These are phyloP conservation scores for Ophiostoma sp. DNA, from an alignment of 2,329 filamentous ascomycete species.

Conservation along the genomic window DNA sequence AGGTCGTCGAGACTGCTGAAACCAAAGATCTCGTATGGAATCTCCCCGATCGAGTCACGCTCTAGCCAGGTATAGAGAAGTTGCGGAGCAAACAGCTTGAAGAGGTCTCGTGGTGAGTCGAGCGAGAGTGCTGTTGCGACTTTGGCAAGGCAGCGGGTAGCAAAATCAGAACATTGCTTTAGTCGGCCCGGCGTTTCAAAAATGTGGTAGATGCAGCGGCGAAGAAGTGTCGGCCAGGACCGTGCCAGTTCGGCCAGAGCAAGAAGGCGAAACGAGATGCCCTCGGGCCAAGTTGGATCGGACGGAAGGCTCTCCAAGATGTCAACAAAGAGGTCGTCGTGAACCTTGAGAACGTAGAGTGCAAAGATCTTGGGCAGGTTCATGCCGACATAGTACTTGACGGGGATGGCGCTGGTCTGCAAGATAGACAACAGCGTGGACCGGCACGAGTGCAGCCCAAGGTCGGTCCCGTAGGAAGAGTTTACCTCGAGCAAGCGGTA, in stretches of 20 bases:
- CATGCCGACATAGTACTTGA: constrained; percentile 74
- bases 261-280: constrained; percentile 79
- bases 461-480: constrained; percentile 63
- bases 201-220: constrained; percentile 87
- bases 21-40: constrained; percentile 84
- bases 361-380: constrained; percentile 74
- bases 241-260: constrained; percentile 76
- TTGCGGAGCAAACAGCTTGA: constrained; percentile 82
- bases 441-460: constrained; percentile 59
- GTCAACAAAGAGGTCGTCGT: constrained; percentile 82
- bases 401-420: constrained; percentile 61
- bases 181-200: constrained; percentile 86
- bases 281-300: constrained; percentile 70
- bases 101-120: constrained; percentile 67
- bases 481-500: constrained; percentile 67
- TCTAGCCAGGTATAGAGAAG: constrained; percentile 90
- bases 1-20: constrained; percentile 70
- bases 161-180: constrained; percentile 64
- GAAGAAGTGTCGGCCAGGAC: constrained; percentile 80
- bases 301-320: constrained; percentile 76
- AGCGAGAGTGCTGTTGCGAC: constrained; percentile 68
- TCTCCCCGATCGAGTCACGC: constrained; percentile 61
- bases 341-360: constrained; percentile 76
- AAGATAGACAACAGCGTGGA: constrained; percentile 76
- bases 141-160: constrained; percentile 66